These are phyloP conservation scores for Phytophthora macrochlamydospora DNA, from an alignment of 352 stramenopile species.

Conservation along the genomic window DNA sequence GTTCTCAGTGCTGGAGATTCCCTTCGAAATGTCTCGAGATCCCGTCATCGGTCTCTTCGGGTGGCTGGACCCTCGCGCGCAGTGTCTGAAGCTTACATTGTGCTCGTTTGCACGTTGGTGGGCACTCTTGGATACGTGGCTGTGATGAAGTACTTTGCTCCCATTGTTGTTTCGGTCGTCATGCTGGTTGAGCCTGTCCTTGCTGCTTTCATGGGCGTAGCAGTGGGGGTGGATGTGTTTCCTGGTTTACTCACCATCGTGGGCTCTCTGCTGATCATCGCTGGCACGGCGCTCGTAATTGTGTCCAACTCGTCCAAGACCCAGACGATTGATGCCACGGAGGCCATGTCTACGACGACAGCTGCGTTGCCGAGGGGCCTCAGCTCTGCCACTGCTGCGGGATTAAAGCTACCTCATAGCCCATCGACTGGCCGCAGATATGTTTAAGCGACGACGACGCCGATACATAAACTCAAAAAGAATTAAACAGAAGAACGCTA, in stretches of 20 bases:
- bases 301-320: slow-evolving; percentile 75
- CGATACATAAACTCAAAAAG: not conserved
- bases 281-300: slow-evolving; percentile 75
- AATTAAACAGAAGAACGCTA: not conserved
- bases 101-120: slow-evolving; percentile 85
- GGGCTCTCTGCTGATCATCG: slow-evolving; percentile 69
- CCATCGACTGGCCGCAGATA: slow-evolving; percentile 28
- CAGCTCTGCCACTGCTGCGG: slow-evolving; percentile 28
- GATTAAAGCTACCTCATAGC: slow-evolving; percentile 27
- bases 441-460: slow-evolving; percentile 9
- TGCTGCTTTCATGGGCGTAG: slow-evolving; percentile 75
- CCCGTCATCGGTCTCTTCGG: slow-evolving; percentile 80
- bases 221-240: slow-evolving; percentile 74
- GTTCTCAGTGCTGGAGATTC: slow-evolving; percentile 66
- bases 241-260: slow-evolving; percentile 71
- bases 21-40: slow-evolving; percentile 76
- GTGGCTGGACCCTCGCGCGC: slow-evolving; percentile 76
- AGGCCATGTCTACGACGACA: slow-evolving; percentile 62
- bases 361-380: slow-evolving; percentile 48
- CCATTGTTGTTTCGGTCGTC: slow-evolving; percentile 89
- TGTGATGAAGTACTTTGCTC: slow-evolving; percentile 93
- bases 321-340: slow-evolving; percentile 86
- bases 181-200: slow-evolving; percentile 90
- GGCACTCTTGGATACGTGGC: slow-evolving; percentile 88
- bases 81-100: slow-evolving; percentile 82